phyloP scores from a whole-genome alignment of 2,329 filamentous ascomycete genomes.

The Aspergillus latus region DNA sequence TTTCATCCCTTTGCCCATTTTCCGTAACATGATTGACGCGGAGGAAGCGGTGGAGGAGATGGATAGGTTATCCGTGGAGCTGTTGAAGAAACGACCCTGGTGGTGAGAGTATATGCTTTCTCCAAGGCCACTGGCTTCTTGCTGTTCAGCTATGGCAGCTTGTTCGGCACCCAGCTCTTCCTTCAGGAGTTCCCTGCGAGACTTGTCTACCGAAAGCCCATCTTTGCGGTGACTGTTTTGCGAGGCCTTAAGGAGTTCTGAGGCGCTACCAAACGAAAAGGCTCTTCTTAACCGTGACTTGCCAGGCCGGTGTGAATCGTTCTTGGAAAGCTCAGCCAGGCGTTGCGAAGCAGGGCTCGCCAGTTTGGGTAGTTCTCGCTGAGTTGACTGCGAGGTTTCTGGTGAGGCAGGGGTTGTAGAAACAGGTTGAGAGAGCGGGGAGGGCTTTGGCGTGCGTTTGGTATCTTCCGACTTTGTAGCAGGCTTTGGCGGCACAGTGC shows the following conservation, averaged over 20 bases:
- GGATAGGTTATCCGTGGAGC: conserved; percentile 86
- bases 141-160: conserved; percentile 83
- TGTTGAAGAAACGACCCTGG: conserved; percentile 76
- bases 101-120: conserved; percentile 85
- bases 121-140: conserved; percentile 88
- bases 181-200: conserved; percentile 64
- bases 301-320: conserved; percentile 72
- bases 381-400: conserved; percentile 17
- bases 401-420: conserved; percentile 45
- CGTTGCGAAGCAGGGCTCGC: conserved; percentile 77
- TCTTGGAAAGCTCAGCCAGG: conserved; percentile 81
- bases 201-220: conserved; percentile 52
- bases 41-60: conserved; percentile 52
- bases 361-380: conserved; percentile 33
- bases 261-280: conserved; percentile 94
- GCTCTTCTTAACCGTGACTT: conserved; percentile 85
- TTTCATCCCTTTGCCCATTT: conserved; percentile 99
- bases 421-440: conserved; percentile 70
- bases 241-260: conserved; percentile 77
- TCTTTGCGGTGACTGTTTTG: conserved; percentile 52
- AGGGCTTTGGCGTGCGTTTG: conserved; percentile 67
- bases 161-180: conserved; percentile 83
- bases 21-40: conserved; percentile 65
- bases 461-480: conserved; percentile 62
- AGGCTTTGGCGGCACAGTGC: conserved; percentile 22